Conservation (phyloP, 1,284 basidiomycete species). For the Psilocybe mexicana region DNA sequence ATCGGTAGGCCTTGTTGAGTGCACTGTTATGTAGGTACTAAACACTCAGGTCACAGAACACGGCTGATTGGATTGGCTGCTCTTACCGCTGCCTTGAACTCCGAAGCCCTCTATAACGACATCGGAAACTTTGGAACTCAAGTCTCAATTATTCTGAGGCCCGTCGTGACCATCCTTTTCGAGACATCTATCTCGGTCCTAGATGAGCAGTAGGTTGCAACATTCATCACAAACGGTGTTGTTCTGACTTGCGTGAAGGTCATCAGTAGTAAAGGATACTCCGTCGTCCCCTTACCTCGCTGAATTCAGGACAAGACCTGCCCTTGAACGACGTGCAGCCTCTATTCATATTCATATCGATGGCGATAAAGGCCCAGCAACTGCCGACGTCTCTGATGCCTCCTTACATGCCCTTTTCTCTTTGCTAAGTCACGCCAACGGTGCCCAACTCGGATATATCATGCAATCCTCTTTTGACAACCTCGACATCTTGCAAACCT, state of each 20-base stretch:
- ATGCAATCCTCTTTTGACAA: slow-evolving; percentile 71
- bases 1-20: slow-evolving; percentile 47
- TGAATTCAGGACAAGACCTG: slow-evolving; percentile 77
- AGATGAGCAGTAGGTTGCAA: slow-evolving; percentile 63
- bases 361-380: slow-evolving; percentile 83
- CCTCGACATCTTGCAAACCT: slow-evolving; percentile 64
- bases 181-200: slow-evolving; percentile 63
- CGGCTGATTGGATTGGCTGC: slow-evolving; percentile 87
- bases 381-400: slow-evolving; percentile 73
- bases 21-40: slow-evolving; percentile 2
- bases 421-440: slow-evolving; percentile 77
- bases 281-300: slow-evolving; percentile 75
- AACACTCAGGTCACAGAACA: slow-evolving; percentile 51
- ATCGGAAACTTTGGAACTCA: slow-evolving; percentile 77
- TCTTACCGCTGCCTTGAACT: slow-evolving; percentile 79
- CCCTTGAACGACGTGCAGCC: slow-evolving; percentile 77
- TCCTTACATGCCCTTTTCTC: slow-evolving; percentile 75
- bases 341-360: slow-evolving; percentile 87
- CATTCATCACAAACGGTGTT: background rate
- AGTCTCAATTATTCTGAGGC: slow-evolving; percentile 70
- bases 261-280: slow-evolving; percentile 62
- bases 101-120: slow-evolving; percentile 83
- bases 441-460: slow-evolving; percentile 72
- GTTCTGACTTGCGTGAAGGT: slow-evolving; percentile 40
- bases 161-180: slow-evolving; percentile 73